Percentiles rank a stretch among this genome's conserved stretches.
These are phyloP conservation scores for Amborella trichopoda DNA, from an alignment of 164 flowering plant genomes.

Conservation along the genomic window DNA sequence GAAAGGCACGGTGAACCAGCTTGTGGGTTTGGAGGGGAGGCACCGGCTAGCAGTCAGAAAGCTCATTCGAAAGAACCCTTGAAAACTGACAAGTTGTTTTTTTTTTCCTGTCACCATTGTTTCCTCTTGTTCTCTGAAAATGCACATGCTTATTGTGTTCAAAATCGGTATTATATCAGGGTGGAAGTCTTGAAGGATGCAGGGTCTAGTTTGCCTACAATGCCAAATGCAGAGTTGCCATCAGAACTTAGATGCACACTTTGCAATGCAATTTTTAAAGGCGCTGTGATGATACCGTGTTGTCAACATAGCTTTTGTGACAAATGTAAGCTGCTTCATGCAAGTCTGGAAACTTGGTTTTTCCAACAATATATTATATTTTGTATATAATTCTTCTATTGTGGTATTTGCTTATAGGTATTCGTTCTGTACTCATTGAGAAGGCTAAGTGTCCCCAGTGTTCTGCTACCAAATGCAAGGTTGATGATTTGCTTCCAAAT, in stretches of 20 bases:
- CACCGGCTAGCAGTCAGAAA: too few relatives aligned
- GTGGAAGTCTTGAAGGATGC: too few relatives aligned
- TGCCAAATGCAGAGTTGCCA: constrained; percentile 30
- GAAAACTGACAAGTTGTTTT: too few relatives aligned
- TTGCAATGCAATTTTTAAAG: constrained; percentile 41
- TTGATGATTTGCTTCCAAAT: constrained; percentile 59
- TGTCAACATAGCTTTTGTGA: constrained; percentile 79
- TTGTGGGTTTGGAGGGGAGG: too few relatives aligned
- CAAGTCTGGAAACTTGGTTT: background rate
- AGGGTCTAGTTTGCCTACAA: constrained; percentile 10
- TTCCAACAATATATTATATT: background rate
- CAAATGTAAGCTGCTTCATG: constrained; percentile 35
- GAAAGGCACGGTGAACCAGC: too few relatives aligned
- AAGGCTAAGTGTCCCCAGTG: constrained; percentile 61
- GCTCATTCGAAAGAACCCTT: too few relatives aligned
- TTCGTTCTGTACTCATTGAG: constrained; percentile 29
- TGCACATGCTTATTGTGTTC: too few relatives aligned
- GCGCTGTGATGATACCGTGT: constrained; percentile 81
- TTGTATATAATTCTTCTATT: background rate
- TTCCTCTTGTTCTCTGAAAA: too few relatives aligned
- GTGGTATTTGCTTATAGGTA: constrained; percentile 31
- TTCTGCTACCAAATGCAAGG: constrained; percentile 38
- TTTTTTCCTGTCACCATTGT: too few relatives aligned
- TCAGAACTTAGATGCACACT: constrained; percentile 60
- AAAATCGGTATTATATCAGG: too few relatives aligned